These are phyloP conservation scores for Calonectria hawksworthii DNA, from an alignment of 2,329 filamentous ascomycete genomes.

Conservation along the genomic window DNA sequence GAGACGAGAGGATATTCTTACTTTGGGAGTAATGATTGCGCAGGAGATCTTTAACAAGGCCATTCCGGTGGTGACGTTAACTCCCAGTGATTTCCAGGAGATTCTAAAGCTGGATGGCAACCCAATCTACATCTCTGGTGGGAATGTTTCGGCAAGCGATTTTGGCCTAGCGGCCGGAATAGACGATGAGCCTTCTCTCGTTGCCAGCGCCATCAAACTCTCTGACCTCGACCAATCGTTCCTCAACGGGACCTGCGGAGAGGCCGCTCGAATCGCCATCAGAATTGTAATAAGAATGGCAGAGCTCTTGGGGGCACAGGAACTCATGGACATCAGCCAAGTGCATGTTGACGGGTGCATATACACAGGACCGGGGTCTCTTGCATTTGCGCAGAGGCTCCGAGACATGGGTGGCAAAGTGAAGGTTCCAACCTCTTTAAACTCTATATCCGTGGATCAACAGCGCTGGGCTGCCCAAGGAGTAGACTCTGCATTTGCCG, in stretches of 20 bases:
- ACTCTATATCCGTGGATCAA: conserved; percentile 36
- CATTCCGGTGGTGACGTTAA: conserved; percentile 10
- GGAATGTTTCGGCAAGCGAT: background rate
- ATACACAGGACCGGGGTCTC: conserved; percentile 32
- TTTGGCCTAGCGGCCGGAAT: background rate
- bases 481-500: conserved; percentile 25
- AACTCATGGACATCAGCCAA: conserved; percentile 35
- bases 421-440: conserved; percentile 34
- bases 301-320: conserved; percentile 26
- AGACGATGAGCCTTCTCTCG: background rate
- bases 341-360: conserved; percentile 15
- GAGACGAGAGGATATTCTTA: conserved; percentile 24
- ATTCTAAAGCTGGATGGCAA: conserved; percentile 1
- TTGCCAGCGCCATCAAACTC: conserved; percentile 9
- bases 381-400: conserved; percentile 29
- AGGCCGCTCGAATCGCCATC: conserved; percentile 29
- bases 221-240: conserved; percentile 26
- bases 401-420: conserved; percentile 35
- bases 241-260: conserved; percentile 25
- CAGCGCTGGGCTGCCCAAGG: conserved; percentile 36
- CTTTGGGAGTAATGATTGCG: conserved; percentile 22
- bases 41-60: conserved; percentile 25
- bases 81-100: background rate
- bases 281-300: conserved; percentile 35
- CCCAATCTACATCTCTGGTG: conserved; percentile 24